Conservation (phyloP, 2,329 filamentous ascomycete species). For the Pseudogymnoascus sp. region DNA sequence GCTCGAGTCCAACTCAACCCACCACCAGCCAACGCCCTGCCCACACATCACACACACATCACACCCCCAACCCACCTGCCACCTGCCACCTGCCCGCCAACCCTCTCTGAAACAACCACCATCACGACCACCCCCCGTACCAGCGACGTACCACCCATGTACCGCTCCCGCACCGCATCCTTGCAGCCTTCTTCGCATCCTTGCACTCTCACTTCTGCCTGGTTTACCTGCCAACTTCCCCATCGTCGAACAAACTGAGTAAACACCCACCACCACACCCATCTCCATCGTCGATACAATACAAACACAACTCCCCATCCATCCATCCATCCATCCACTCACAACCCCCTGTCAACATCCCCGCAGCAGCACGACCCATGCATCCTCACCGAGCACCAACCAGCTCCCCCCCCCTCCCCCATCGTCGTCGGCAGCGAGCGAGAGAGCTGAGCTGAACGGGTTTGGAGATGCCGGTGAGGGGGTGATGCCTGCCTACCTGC, state of each 20-base stretch:
- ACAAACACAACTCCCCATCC: too few relatives aligned
- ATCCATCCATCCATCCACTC: neutral
- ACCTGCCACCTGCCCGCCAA: too few relatives aligned
- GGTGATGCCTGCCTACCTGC: too few relatives aligned
- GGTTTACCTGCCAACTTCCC: too few relatives aligned
- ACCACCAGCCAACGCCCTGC: neutral
- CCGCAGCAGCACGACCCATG: neutral
- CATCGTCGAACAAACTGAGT: too few relatives aligned
- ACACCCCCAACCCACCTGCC: neutral
- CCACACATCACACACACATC: neutral
- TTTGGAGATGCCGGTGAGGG: too few relatives aligned
- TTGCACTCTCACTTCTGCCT: too few relatives aligned
- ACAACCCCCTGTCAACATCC: neutral
- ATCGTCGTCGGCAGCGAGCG: neutral
- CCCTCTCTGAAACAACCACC: too few relatives aligned
- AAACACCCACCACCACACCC: neutral
- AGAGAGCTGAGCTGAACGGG: too few relatives aligned
- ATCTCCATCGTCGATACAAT: neutral
- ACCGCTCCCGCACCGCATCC: neutral
- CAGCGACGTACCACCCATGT: neutral
- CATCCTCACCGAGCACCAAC: neutral
- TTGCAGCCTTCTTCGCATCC: too few relatives aligned
- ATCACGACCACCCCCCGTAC: neutral
- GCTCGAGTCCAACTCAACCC: too few relatives aligned
- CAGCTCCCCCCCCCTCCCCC: neutral